A percentile compares a stretch with the other conserved stretches of the same genome.
Evolutionary conservation across 2,329 filamentous ascomycete genomes (phyloP).

Genomic region (Trichoderma koningii): DNA sequence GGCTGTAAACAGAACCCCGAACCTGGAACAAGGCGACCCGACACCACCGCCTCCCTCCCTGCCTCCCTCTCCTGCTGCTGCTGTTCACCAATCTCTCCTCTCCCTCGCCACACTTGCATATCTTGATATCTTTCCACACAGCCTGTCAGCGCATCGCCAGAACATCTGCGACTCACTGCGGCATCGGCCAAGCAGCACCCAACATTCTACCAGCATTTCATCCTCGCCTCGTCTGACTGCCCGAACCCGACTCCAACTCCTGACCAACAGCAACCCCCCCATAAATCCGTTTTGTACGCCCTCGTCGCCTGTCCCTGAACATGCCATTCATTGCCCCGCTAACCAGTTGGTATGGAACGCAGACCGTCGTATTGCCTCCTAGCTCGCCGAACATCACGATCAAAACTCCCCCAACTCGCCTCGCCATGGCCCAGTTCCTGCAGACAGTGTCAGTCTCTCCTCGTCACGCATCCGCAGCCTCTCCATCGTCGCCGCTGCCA

Average conservation of each 20-base stretch:
- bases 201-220: slow-evolving; percentile 9
- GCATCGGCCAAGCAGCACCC: neutral
- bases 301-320: neutral
- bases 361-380: slow-evolving; percentile 9
- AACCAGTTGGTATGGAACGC: slow-evolving; percentile 27
- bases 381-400: slow-evolving; percentile 15
- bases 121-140: neutral
- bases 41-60: slow-evolving; percentile 23
- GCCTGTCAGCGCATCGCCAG: slow-evolving; percentile 15
- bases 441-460: slow-evolving; percentile 46
- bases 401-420: slow-evolving; percentile 10
- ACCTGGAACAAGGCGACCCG: slow-evolving; percentile 15
- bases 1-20: slow-evolving; percentile 36
- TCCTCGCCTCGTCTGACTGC: slow-evolving; percentile 1
- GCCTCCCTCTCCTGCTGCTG: neutral
- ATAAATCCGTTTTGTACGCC: neutral
- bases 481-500: slow-evolving; percentile 27
- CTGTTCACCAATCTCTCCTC: neutral
- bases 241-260: neutral
- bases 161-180: slow-evolving; percentile 1
- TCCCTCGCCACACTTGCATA: neutral
- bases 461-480: slow-evolving; percentile 22
- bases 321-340: slow-evolving; percentile 27
- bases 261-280: neutral
- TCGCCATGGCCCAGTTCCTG: slow-evolving; percentile 46